A percentile compares a stretch with the other conserved stretches of the same genome.
Evolutionary conservation across 805 yeast genomes (phyloP).

Genomic region (Starmerella bombi): DNA sequence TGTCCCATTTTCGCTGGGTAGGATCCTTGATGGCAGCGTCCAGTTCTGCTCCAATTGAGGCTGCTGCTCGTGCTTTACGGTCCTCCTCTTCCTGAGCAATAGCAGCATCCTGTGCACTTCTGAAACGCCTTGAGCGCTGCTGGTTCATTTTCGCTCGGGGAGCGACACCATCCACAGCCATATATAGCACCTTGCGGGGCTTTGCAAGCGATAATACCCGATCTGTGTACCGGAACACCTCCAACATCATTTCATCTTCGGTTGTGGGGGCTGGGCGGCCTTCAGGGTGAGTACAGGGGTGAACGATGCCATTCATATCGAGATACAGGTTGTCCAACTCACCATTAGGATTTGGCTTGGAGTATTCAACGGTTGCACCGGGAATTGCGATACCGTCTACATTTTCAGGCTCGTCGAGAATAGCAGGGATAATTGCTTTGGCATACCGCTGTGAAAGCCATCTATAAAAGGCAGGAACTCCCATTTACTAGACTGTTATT

Average conservation of each 20-base stretch:
- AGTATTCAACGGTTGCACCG: constrained; percentile 36
- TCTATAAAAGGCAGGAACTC: constrained; percentile 96
- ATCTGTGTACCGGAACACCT: constrained; percentile 83
- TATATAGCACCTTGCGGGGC: constrained; percentile 81
- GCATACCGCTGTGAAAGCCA: constrained; percentile 93
- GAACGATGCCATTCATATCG: constrained; percentile 98
- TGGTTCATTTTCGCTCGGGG: constrained; percentile 98
- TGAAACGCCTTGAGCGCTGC: constrained; percentile 84
- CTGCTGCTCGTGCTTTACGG: constrained; percentile 27
- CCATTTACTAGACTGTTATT: constrained; percentile 29
- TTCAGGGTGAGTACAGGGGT: constrained; percentile 98
- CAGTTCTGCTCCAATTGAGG: constrained; percentile 58
- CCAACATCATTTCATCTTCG: constrained; percentile 93
- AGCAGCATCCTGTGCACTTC: constrained; percentile 82
- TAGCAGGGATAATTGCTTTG: constrained; percentile 78
- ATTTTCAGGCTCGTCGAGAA: constrained; percentile 46
- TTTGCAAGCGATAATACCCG: constrained; percentile 86
- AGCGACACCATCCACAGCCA: constrained; percentile 98
- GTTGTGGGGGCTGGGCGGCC: constrained; percentile 91
- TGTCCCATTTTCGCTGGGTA: constrained; percentile 76
- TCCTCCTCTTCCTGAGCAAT: constrained; percentile 48
- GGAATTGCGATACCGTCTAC: constrained; percentile 54
- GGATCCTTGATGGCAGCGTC: constrained; percentile 63
- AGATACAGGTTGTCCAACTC: constrained; percentile 85
- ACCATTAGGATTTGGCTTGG: constrained; percentile 82